Base-by-base conservation (phyloP, 768 basidiomycete genomes). In the Boletus patriciae region DNA sequence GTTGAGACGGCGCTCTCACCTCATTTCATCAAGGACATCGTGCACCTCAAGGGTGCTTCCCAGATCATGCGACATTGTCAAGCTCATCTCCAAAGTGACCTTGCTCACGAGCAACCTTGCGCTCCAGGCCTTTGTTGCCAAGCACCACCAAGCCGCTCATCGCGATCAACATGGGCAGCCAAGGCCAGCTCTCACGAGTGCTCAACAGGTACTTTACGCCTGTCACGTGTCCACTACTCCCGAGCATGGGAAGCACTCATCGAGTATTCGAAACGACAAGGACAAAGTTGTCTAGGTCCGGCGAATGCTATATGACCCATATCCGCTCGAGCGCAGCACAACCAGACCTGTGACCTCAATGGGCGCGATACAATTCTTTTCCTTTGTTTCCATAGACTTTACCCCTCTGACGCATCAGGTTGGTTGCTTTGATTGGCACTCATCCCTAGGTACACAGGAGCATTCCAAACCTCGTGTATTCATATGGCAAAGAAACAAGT, bases 51-150 rank as follows among this genome's bases (percentile, higher is more conserved):
- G 70, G 86, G 91, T 0, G 65, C 73, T 40, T 89, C 94, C 0
- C 80, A 87, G 62, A 83, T 98, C 66, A 87, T 99, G 94, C 4
- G 95, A 99, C 72, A 86, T 98, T 38, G 79, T 94, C 75, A 98
- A 98, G 76, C 83, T 98, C 52, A 87, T 98, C 40, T 90, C 92
- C 46, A 94, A 89, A 64, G 95, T 95, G 11, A 80, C 78, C 52
- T 73, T 74, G 5, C 62, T 92, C 19, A 76, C 82, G 59, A 93
- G 95, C 68, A 98, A 98, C 74, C 82, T 94, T 61, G 76, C 81
- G 1, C 78, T 98, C 52, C 82, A 86, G 51, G 71, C 81, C 11
- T 99, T 98, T 67, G 86, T 85, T 40, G 67, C 78, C 16, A 76
- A 78, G 27, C 75, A 79, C 2, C 15, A 73, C 83, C 13, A 96